Evolutionary conservation across 1,139 yeast species (phyloP), one percentile per base, ranked within the genome.

Genomic region (Maudiozyma humilis): DNA sequence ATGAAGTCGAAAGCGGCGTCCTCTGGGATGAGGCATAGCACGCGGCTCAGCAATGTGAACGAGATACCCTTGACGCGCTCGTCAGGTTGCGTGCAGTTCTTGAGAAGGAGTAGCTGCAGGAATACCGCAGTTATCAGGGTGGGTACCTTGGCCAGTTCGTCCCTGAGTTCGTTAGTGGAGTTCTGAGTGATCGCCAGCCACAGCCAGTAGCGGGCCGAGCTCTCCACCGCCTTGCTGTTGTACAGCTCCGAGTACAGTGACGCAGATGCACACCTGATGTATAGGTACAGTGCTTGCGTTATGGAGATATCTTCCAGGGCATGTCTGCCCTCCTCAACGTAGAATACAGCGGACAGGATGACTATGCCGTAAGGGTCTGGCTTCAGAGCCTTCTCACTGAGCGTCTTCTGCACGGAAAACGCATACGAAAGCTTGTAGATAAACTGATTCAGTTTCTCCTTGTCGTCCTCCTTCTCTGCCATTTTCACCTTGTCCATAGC

Each of bases 11-110:
- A 84, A 1, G 84, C 67, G 13, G 71, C 66, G 2, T 67, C 66
- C 47, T 82, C 86, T 0, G 79, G 75, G 33, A 79, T 64, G 31
- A 74, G 59, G 3, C 81, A 71, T 51, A 88, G 62, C 1, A 80
- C 56, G 51, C 73, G 76, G 1, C 79, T 73, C 42, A 82, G 61
- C 39, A 80, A 64, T 0, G 82, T 76, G 51, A 75, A 62, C 13
- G 55, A 51, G 5, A 57, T 48, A 35, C 54, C 46, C 46, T 69
- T 56, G 13, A 49, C 38, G 17, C 50, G 47, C 2, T 60, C 54
- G 39, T 58, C 51, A 2, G 58, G 44, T 14, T 64, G 57, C 23
- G 62, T 58, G 15, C 73, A 63, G 5, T 66, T 61, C 36, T 69
- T 57, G 25, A 67, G 53, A 29, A 74, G 58, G 33, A 75, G 50